These are phyloP conservation scores for Salvia sclarea DNA, from an alignment of 305 asterid genomes.

Conservation along the genomic window DNA sequence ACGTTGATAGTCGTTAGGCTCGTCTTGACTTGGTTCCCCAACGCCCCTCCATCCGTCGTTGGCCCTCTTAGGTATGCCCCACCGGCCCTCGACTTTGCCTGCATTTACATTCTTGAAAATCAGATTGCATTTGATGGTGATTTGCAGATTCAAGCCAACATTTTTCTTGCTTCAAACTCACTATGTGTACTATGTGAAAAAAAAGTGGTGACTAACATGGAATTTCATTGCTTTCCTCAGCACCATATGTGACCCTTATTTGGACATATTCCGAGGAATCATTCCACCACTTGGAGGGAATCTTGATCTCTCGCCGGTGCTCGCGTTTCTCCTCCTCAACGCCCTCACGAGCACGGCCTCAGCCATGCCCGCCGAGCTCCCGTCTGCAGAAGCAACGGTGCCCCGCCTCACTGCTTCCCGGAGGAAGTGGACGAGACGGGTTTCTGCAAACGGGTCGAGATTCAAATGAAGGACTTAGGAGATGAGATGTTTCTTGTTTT, in stretches of 20 bases:
- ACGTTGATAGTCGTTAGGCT: conserved; percentile 76
- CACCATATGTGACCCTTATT: conserved; percentile 91
- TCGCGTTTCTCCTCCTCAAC: conserved; percentile 79
- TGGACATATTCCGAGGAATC: conserved; percentile 91
- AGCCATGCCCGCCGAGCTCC: conserved; percentile 95
- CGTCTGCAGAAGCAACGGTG: conserved; percentile 36
- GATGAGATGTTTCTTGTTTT: conserved; percentile 24
- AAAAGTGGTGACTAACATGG: conserved; percentile 22
- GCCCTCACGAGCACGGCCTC: conserved; percentile 81
- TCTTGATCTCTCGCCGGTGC: conserved; percentile 79
- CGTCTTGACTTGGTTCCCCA: conserved; percentile 94
- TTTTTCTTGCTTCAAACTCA: not conserved
- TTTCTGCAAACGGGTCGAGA: conserved; percentile 46
- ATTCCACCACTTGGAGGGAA: conserved; percentile 97
- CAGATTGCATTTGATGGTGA: not conserved
- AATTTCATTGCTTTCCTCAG: conserved; percentile 47
- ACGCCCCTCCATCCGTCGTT: conserved; percentile 81
- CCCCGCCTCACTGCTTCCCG: conserved; percentile 49
- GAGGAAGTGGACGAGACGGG: conserved; percentile 72
- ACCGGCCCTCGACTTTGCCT: not conserved
- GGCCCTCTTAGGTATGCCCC: conserved; percentile 79
- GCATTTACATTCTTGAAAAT: not conserved
- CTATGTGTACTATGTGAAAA: not conserved
- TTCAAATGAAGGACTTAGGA: too few species aligned
- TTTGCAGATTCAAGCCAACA: not conserved